Base-by-base conservation (phyloP, 176 grass and related monocot genomes). In the Cocos nucifera region DNA sequence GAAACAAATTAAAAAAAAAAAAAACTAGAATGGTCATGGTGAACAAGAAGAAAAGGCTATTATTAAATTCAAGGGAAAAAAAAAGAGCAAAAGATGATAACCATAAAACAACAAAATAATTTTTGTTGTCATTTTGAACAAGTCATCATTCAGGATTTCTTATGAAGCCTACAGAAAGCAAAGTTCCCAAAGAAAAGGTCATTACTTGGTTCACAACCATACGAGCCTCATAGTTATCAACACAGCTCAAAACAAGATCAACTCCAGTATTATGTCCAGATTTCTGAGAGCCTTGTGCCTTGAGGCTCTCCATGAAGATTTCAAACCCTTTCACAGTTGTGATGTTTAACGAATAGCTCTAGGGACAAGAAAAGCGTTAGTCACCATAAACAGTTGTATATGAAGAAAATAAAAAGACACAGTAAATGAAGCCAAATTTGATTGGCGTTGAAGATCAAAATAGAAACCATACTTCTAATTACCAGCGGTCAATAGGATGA, bases 161-260 rank as follows among this genome's bases (percentile, higher is more conserved):
- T 39, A 23, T 72, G 48, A 1, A 22, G 19, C n/a, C 24, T 56
- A 1, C 2, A 57, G 15, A 63, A 48, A 49, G 2, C 32, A 39
- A 39, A 2, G 8, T 21, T 39, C 7, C 9, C 8, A 39, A 10
- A 39, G 32, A 39, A 39, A 39, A 39, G 7, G 32, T 17, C 15
- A 5, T 50, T 50, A 97, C 92, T 87, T 97, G 92, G 52, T 97
- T 97, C 25, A 97, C 87, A 56, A 85, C 92, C 92, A 97, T 97
- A 67, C 92, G 83, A 78, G 92, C 87, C 80, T 97, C 92, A 72
- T 97, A 97, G 29, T 97, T 97, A 83, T 97, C 92, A 60, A 97
- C 92, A 56, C 92, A 97, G 50, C 87, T 91, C 76, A 97, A 79
- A 72, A 97, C 63, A 88, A 97, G 92, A 88, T 97, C 78, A 75